Conservation (phyloP, 116 monocot genomes). For the Phalaenopsis hybrid region DNA sequence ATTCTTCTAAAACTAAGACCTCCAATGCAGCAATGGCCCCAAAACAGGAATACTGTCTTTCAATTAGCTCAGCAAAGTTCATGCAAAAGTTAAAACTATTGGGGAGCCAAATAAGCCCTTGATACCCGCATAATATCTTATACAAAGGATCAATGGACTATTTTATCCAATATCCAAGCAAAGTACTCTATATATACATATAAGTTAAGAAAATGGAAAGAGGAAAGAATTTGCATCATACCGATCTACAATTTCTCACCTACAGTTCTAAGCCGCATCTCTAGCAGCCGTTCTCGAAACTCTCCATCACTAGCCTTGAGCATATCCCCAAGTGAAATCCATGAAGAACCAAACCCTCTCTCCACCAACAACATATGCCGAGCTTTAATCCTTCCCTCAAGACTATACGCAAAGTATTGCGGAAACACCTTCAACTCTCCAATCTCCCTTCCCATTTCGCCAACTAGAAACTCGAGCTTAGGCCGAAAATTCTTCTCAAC, state of each 20-base stretch:
- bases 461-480: constrained; percentile 44
- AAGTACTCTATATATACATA: too few relatives aligned
- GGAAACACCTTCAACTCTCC: constrained; percentile 64
- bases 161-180: too few relatives aligned
- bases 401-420: constrained; percentile 77
- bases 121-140: too few relatives aligned
- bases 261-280: constrained; percentile 8
- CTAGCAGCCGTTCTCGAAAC: constrained; percentile 13
- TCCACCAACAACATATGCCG: constrained; percentile 44
- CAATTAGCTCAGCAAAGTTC: too few relatives aligned
- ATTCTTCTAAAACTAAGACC: too few relatives aligned
- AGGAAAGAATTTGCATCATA: not conserved
- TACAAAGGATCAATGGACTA: too few relatives aligned
- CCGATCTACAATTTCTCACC: not conserved
- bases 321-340: constrained; percentile 7
- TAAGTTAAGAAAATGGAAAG: not conserved
- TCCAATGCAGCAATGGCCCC: too few relatives aligned
- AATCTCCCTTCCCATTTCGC: constrained; percentile 53
- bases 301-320: constrained; percentile 16
- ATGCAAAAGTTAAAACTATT: too few relatives aligned
- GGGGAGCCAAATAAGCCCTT: too few relatives aligned
- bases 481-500: constrained; percentile 65
- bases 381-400: constrained; percentile 70
- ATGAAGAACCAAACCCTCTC: constrained; percentile 15
- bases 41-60: too few relatives aligned